Evolutionary conservation across 2,329 filamentous ascomycete species (phyloP), one percentile per base, ranked within the genome.

Genomic region (Talaromyces rugulosus): DNA sequence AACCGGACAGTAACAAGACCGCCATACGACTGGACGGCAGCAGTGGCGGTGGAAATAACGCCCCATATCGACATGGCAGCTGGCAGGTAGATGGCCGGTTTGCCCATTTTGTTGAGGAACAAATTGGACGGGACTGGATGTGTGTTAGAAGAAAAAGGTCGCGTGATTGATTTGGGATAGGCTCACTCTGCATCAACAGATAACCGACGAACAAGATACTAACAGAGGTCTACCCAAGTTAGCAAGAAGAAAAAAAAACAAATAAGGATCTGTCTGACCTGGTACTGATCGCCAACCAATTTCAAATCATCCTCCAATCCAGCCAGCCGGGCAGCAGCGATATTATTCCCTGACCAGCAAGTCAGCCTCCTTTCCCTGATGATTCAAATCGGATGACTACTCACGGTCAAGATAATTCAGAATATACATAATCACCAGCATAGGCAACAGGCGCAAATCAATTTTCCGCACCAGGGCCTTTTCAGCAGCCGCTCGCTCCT

Each of bases 111-210:
- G 33, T 44, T 57, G 18, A 57, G 18, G 30, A 63, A 51, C 51
- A 63, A 50, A 47, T 63, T 63, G 7, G 61, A 63, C 12, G 61
- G 61, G 31, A 63, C 42, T 62, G 27, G 23, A 53, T 18, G 40
- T 7, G 11, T 18, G 30, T 53, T 16, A 53, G 28, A n/a, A 23
- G 42, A 33, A 30, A 30, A 31, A n/a, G 6, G 3, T 53, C 2
- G 3, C 2, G n/a, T 5, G 16, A 9, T 3, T 8, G 9, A 28
- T 16, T 23, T 47, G 9, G 27, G 34, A 14, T 9, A 18, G 5
- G 5, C 55, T 57, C 28, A 57, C 55, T 44, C 31, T 58, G 56
- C 56, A 58, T 58, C 18, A 56, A 16, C 23, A 51, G 30, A 33
- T 60, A 60, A 42, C 59, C 59, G 8, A 60, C 59, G 16, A 56